Evolutionary conservation across 129 eudicot genomes (phyloP), one percentile per base, ranked within the genome.

Genomic region (Artemisia tridentata): DNA sequence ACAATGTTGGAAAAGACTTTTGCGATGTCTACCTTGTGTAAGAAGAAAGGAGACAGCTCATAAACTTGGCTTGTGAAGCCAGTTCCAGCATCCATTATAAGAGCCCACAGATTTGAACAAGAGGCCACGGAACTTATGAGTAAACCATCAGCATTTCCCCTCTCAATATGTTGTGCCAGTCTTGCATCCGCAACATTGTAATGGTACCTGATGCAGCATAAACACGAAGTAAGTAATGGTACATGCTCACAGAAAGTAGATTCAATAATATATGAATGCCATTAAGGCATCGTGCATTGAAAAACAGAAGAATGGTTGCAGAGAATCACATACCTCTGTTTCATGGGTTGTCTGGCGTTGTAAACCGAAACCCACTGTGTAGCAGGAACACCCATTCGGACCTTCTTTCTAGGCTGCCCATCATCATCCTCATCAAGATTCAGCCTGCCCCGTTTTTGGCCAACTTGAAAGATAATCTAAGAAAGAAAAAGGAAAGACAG

Each of bases 71-170:
- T 60, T 17, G 87, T 63, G 52, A 84, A 90, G 69, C 87, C 89
- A 27, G 96, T 90, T 52, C 96, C 95, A 55, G 95, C 96, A 80
- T 90, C 96, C 96, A 90, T 90, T 59, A 90, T 87, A 25, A 90
- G 74, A 46, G 96, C 96, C 96, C 96, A 90, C 23, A 90, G 69
- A 60, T 84, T 90, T 17, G 95, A 70, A 75, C 85, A 87, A 13
- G 96, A 90, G 16, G 96, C 83, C 27, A 90, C 96, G 11, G 84
- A 80, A 58, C 95, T 86, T 15, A 90, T 85, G 41, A 82, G 90
- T 17, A 90, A 78, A 15, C 91, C 95, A 57, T 90, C 96, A 20
- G 80, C 88, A 74, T 78, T 80, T 68, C 96, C 96, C 71, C 84
- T 87, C 38, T 87, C 95, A 62, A 90, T 86, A 72, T 90, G 96